Base-by-base conservation (phyloP, 495 filamentous ascomycete species). In the Penicillium tannophilum region DNA sequence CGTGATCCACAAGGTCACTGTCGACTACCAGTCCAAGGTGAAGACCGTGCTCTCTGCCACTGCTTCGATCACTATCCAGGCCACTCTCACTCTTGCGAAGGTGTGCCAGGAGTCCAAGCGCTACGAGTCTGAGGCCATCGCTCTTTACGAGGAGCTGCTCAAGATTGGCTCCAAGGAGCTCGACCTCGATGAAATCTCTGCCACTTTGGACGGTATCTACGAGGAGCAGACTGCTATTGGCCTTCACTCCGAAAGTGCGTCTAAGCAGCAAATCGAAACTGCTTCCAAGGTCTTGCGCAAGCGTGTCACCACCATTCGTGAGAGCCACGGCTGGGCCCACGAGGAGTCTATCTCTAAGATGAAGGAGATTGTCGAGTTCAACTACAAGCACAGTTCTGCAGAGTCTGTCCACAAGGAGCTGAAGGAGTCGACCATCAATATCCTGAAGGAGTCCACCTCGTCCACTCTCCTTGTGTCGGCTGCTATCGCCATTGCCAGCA, bases 311-410 rank as follows among this genome's bases (percentile, higher is more conserved):
- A 58, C 62, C 24, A 33, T 69, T 8, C 72, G 73, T 2, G 54
- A 70, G 41, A 62, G 54, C 12, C 56, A 75, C 35, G 73, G 73
- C 24, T 76, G 72, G 72, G 72, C 73, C 14, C 72, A 75, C 24
- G 65, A 73, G 56, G 71, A 73, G 54, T 70, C 72, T 9, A 56
- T 76, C 7, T 62, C 64, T 19, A 63, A 73, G 60, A 62, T 76
- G 57, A 53, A 69, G 45, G 64, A 75, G 55, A 58, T 76, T 6
- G 59, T 71, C 6, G 63, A 63, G 6, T 66, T 75, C 52, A 68
- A 75, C 55, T 63, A 61, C 49, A 67, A 68, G 39, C 67, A 68
- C 33, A 66, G 63, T 20, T 63, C 73, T 28, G 49, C 35, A 24
- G 54, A 68, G 44, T 47, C 63, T 6, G 68, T 70, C 1, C 46